Evolutionary conservation across 306 rosid species (phyloP), one percentile per base, ranked within the genome.

Genomic region (Dalbergia oliveri): DNA sequence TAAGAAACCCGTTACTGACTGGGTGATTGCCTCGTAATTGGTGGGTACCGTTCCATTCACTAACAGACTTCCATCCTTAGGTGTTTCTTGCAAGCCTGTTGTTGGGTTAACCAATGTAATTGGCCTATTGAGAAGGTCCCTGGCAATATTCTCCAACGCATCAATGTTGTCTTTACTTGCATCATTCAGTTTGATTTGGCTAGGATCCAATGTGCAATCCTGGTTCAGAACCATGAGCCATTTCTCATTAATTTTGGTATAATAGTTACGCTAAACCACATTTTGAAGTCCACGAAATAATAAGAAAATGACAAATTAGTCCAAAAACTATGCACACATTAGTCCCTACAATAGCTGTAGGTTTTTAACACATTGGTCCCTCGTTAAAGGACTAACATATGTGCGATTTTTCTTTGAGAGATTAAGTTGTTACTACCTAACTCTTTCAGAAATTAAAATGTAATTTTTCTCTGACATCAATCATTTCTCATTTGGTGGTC

Each of bases 11-110:
- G 33, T 8, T 43, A 41, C 70, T 58, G 9, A 61, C 78, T 39
- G 9, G 31, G 26, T 8, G 33, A 68, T 41, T 21, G 68, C 68
- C 14, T 70, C 33, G 31, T 4, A 5, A 45, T 79, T 69, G 49
- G 83, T 69, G 53, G 56, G 34, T 10, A 53, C 5, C 18, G 39
- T 56, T 51, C 50, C 59, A 45, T 69, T 71, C 9, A 13, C 14
- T 1, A 1, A 10, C 53, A 1, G 19, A 43, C 9, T n/a, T 9
- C 18, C 5, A 61, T 4, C 6, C 15, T 0, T 37, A 12, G 69
- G n/a, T 2, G 8, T 14, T 31, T 31, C 69, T 18, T 76, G 65
- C 62, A 77, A 23, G 37, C 65, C 65, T 5, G 81, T 65, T n/a
- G 16, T 12, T 64, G 65, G 63, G 58, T 78, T 45, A 2, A 15